Evolutionary conservation across 1,139 yeast genomes (phyloP), one percentile per base, ranked within the genome.

Genomic region (Saccharomyces hybrid): DNA sequence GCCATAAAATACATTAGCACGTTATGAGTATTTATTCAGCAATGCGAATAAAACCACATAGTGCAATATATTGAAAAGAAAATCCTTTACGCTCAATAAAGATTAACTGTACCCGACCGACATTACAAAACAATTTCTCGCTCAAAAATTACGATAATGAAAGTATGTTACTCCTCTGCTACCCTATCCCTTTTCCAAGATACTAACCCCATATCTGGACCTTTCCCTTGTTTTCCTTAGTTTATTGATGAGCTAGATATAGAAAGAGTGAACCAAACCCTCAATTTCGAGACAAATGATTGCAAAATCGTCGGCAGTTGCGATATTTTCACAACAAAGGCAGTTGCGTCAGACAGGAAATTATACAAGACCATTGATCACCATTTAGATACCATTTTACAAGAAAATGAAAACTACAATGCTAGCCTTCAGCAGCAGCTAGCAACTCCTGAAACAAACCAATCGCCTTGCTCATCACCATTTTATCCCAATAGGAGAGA

Each of bases 261-360:
- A 29, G 97, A 90, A 70, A 78, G 86, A 62, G 88, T 93, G 47
- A 90, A 90, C 67, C 93, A 91, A 64, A 87, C 88, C 55, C 81
- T 93, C 56, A 86, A 86, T 63, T 91, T 91, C 70, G 93, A 88
- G 62, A 86, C 96, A 3, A 83, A 84, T 11, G 99, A 95, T 65
- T 84, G 91, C 68, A 88, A 85, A 64, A 80, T 93, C 32, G 82
- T 83, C 54, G 98, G 98, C n/a, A 93, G 96, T 25, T 86, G 97
- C 68, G 99, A 93, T 67, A 77, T 93, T 50, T 93, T 89, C 69
- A 88, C 98, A 1, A 93, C 99, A 1, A 93, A 93, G 67, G 91
- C 97, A 1, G 89, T 91, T 42, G 89, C 93, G 1, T 79, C 93
- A 1, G 99, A 93, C 70, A 79, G 90, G 63, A 91, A 91, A 70